Evolutionary conservation across 208 protist genomes (phyloP).

Genomic region (Leptomonas seymouri): DNA sequence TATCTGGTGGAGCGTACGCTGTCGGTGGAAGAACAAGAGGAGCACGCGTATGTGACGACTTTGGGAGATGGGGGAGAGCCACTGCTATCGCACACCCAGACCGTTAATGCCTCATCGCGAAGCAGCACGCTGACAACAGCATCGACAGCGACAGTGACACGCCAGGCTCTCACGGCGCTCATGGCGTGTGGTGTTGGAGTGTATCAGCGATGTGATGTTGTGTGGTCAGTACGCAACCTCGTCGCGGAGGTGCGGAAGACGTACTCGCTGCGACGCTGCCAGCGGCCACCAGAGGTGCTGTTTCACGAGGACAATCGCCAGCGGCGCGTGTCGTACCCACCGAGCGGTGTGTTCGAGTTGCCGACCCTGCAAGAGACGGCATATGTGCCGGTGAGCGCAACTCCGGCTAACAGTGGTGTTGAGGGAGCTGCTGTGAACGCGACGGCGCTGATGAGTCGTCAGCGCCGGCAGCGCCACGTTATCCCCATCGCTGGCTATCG

Average conservation of each 20-base stretch:
- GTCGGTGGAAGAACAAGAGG: constrained; percentile 21
- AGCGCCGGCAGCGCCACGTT: constrained; percentile 33
- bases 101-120: neutral
- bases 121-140: neutral
- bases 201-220: constrained; percentile 70
- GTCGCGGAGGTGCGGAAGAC: constrained; percentile 64
- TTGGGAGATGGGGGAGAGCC: constrained; percentile 17
- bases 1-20: constrained; percentile 46
- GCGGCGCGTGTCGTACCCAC: constrained; percentile 17
- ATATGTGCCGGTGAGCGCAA: constrained; percentile 13
- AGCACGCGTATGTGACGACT: constrained; percentile 16
- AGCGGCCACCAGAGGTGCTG: constrained; percentile 60
- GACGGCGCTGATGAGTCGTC: neutral
- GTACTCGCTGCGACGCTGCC: constrained; percentile 83
- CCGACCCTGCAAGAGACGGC: constrained; percentile 40
- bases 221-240: constrained; percentile 69
- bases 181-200: constrained; percentile 71
- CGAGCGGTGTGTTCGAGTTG: constrained; percentile 30
- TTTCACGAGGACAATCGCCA: constrained; percentile 58
- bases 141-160: neutral
- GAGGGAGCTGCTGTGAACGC: neutral
- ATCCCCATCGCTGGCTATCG: constrained; percentile 71
- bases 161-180: constrained; percentile 7
- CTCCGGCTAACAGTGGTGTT: neutral
- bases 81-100: neutral